Evolutionary conservation across 352 stramenopile genomes (phyloP).

Genomic region (Pythium myriotylum): DNA sequence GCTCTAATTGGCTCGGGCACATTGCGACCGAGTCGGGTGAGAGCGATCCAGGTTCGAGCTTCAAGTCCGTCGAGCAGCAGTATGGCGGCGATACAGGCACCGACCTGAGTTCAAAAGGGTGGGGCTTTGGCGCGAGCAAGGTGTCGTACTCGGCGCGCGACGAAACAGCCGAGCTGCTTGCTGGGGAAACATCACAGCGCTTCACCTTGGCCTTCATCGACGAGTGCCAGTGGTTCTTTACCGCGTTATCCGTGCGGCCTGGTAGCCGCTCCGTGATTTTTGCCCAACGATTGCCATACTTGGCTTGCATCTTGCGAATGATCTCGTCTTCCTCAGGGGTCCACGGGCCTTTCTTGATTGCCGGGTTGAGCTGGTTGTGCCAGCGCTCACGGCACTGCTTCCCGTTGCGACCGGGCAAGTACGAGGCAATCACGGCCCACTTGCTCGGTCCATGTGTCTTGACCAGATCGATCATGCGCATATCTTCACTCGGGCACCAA

Average conservation of each 20-base stretch:
- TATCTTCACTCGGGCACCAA: slow-evolving; percentile 67
- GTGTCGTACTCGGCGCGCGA: no score
- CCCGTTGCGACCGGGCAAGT: slow-evolving; percentile 79
- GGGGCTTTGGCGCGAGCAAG: no score
- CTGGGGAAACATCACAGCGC: background rate
- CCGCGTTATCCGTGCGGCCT: slow-evolving; percentile 94
- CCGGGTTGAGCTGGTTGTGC: slow-evolving; percentile 85
- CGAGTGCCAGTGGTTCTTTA: slow-evolving; percentile 98
- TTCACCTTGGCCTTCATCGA: slow-evolving; percentile 73
- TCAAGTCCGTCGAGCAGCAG: background rate
- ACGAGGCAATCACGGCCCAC: slow-evolving; percentile 84
- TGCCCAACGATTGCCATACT: slow-evolving; percentile 96
- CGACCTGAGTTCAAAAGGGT: background rate
- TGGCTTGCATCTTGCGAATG: slow-evolving; percentile 79
- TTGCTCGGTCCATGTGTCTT: slow-evolving; percentile 59
- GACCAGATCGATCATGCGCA: slow-evolving; percentile 64
- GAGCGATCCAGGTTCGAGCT: slow-evolving; percentile 25
- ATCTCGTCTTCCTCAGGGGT: slow-evolving; percentile 85
- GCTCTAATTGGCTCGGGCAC: slow-evolving; percentile 16
- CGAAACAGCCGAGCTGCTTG: no score
- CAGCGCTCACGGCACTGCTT: slow-evolving; percentile 91
- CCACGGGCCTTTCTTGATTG: slow-evolving; percentile 81
- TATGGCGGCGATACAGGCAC: background rate
- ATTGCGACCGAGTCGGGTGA: slow-evolving; percentile 43
- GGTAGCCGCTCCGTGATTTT: slow-evolving; percentile 97